These are phyloP conservation scores for Bryopsis sp. DNA, from an alignment of 139 green algal species.

Conservation along the genomic window DNA sequence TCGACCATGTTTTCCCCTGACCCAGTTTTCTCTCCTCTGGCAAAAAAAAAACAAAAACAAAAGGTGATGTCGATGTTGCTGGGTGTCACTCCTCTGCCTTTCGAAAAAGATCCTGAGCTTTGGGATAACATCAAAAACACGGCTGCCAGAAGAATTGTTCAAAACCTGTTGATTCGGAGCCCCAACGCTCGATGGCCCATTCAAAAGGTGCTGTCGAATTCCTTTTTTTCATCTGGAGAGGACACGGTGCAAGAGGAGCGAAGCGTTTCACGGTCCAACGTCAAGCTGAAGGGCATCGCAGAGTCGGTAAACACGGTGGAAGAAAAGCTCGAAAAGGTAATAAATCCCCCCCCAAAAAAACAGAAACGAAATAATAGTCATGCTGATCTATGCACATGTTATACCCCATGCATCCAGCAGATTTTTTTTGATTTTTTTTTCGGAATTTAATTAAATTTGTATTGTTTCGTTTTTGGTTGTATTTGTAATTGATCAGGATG, in stretches of 20 bases:
- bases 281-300: too few relatives aligned
- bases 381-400: too few relatives aligned
- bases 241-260: slow-evolving; percentile 5
- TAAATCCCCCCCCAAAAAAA: too few relatives aligned
- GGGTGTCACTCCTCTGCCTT: background rate
- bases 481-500: too few relatives aligned
- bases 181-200: slow-evolving; percentile 4
- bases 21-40: background rate
- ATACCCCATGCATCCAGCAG: too few relatives aligned
- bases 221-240: background rate
- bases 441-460: too few relatives aligned
- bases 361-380: too few relatives aligned
- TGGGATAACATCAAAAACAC: background rate
- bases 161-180: background rate
- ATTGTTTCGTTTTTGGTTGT: too few relatives aligned
- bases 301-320: too few relatives aligned
- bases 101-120: background rate
- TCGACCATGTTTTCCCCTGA: background rate
- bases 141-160: background rate
- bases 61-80: slow-evolving; percentile 6
- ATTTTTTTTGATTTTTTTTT: too few relatives aligned
- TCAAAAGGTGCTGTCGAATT: slow-evolving; percentile 2
- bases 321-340: too few relatives aligned
- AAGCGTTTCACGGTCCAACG: too few relatives aligned
- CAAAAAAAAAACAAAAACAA: background rate